Evolutionary conservation across 805 yeast genomes (phyloP).

Genomic region (Aciculoconidium aculeatum): DNA sequence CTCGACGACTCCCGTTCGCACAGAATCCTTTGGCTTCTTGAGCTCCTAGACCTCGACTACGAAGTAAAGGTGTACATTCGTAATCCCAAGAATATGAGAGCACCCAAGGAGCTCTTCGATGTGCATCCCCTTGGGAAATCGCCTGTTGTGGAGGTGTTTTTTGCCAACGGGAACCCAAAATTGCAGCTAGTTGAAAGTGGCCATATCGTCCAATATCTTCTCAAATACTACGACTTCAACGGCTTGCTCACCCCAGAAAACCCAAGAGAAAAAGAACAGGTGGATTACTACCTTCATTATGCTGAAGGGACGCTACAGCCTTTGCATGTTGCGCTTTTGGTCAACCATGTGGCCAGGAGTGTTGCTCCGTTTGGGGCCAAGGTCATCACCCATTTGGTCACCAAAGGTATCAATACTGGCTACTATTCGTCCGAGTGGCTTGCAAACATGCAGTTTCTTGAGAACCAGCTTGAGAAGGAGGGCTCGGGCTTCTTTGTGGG

Average conservation of each 20-base stretch:
- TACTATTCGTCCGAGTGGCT: constrained; percentile 46
- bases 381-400: constrained; percentile 35
- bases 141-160: constrained; percentile 47
- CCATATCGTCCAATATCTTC: constrained; percentile 31
- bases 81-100: constrained; percentile 38
- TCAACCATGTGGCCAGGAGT: constrained; percentile 36
- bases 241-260: constrained; percentile 19
- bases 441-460: constrained; percentile 35
- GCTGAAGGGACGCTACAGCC: constrained; percentile 62
- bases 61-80: constrained; percentile 49
- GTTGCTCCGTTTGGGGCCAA: constrained; percentile 46
- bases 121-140: constrained; percentile 61
- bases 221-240: constrained; percentile 29
- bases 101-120: constrained; percentile 36
- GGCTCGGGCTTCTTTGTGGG: constrained; percentile 43
- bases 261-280: constrained; percentile 26
- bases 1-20: constrained; percentile 54
- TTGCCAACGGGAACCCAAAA: constrained; percentile 30
- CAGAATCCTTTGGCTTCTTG: constrained; percentile 61
- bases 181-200: constrained; percentile 35
- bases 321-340: constrained; percentile 30
- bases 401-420: constrained; percentile 41
- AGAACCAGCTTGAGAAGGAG: constrained; percentile 25
- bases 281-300: constrained; percentile 50
- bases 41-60: constrained; percentile 51